Percentiles rank a stretch among this genome's conserved stretches.
Conservation (phyloP, 345 rosid species). For the Barbarea vulgaris region DNA sequence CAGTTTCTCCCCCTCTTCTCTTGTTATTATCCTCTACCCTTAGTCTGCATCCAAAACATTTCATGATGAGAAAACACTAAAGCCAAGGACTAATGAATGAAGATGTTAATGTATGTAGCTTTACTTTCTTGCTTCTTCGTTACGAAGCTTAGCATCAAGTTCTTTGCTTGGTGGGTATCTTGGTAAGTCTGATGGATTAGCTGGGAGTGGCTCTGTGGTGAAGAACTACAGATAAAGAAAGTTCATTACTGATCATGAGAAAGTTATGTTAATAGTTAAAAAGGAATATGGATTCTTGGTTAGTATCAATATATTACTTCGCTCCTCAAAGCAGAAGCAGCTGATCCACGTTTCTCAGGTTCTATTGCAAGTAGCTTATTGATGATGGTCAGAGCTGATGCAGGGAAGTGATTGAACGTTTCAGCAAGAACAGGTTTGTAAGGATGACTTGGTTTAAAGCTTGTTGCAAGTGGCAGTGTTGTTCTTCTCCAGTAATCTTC, state of each 20-base stretch:
- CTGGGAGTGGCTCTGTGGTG: slow-evolving; percentile 60
- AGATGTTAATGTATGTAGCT: not conserved
- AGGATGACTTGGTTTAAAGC: slow-evolving; percentile 72
- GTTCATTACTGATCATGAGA: slow-evolving; percentile 6
- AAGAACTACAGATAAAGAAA: slow-evolving; percentile 57
- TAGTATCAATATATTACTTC: slow-evolving; percentile 45
- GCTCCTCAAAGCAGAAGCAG: slow-evolving; percentile 64
- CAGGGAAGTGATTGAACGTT: slow-evolving; percentile 61
- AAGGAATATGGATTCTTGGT: not conserved
- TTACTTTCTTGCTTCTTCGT: slow-evolving; percentile 69
- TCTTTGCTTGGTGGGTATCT: slow-evolving; percentile 83
- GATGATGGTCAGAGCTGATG: slow-evolving; percentile 58
- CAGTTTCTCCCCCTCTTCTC: slow-evolving; percentile 74
- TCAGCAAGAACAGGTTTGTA: slow-evolving; percentile 70
- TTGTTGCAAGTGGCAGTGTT: slow-evolving; percentile 57
- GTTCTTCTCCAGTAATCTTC: slow-evolving; percentile 82
- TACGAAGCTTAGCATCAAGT: slow-evolving; percentile 63
- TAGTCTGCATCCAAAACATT: slow-evolving; percentile 46
- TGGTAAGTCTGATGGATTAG: slow-evolving; percentile 66
- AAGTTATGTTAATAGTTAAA: not conserved
- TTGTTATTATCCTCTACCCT: slow-evolving; percentile 61
- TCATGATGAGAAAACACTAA: not conserved
- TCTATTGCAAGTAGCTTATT: slow-evolving; percentile 66
- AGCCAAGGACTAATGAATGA: not conserved
- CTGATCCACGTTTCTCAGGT: slow-evolving; percentile 71